Conservation (phyloP, 2,329 filamentous ascomycete species). For the Aspergillus melleus region DNA sequence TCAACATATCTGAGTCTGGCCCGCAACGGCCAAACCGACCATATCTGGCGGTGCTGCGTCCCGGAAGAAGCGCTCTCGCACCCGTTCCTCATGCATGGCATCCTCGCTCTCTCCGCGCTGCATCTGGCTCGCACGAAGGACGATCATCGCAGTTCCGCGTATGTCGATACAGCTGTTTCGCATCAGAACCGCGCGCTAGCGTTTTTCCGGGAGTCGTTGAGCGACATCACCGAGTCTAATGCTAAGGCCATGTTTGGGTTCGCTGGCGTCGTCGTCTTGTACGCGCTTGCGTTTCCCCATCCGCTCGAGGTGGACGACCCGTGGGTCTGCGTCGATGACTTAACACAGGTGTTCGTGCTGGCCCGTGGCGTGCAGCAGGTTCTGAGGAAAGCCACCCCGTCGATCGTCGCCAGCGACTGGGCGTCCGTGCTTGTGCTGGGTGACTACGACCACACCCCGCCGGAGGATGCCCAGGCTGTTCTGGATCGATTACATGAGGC, state of each 20-base stretch:
- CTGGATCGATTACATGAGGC: conserved; percentile 27
- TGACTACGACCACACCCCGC: conserved; percentile 20
- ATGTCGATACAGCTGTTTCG: conserved; percentile 37
- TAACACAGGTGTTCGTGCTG: conserved; percentile 35
- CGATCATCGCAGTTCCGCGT: conserved; percentile 25
- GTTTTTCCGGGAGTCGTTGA: conserved; percentile 34
- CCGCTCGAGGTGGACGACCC: conserved; percentile 27
- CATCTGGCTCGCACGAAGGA: conserved; percentile 34
- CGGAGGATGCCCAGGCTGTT: conserved; percentile 20
- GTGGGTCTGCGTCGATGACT: conserved; percentile 31
- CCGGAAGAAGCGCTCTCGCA: conserved; percentile 36
- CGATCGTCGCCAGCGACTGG: conserved; percentile 29
- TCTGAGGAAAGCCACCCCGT: conserved; percentile 24
- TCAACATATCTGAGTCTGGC: conserved; percentile 33
- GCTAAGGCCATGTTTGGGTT: conserved; percentile 44
- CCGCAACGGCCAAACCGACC: conserved; percentile 31
- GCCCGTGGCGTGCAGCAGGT: conserved; percentile 37
- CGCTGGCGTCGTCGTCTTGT: conserved; percentile 37
- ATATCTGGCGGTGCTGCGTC: conserved; percentile 33
- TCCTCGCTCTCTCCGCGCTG: conserved; percentile 35
- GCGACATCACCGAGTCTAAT: conserved; percentile 35
- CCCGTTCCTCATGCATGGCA: conserved; percentile 39
- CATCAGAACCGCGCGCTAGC: conserved; percentile 37
- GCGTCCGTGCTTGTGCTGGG: conserved; percentile 28
- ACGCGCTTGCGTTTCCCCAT: conserved; percentile 39